Conservation (phyloP, 768 basidiomycete species). For the Flagelloscypha sp. region DNA sequence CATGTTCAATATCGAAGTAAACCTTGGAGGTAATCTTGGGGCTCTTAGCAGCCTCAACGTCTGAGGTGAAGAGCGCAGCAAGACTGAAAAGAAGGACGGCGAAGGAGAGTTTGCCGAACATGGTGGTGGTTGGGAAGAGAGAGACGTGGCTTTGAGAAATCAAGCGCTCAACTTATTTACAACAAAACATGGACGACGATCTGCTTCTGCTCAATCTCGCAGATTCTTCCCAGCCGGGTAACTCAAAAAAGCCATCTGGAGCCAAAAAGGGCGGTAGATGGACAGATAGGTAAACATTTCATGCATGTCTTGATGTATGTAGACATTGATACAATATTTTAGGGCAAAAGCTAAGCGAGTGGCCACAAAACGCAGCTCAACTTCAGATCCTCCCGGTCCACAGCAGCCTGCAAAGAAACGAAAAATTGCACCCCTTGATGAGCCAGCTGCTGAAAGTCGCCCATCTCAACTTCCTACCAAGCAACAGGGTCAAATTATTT, state of each 20-base stretch:
- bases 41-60: constrained; percentile 75
- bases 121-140: constrained; percentile 20
- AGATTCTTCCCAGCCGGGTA: constrained; percentile 23
- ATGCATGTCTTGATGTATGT: constrained; percentile 5
- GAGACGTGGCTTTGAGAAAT: too few relatives aligned
- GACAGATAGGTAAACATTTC: constrained; percentile 59
- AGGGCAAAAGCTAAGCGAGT: constrained; percentile 73
- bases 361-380: constrained; percentile 26
- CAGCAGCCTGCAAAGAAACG: constrained; percentile 40
- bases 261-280: constrained; percentile 59
- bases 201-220: constrained; percentile 72
- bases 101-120: constrained; percentile 59
- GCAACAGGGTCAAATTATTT: constrained; percentile 59
- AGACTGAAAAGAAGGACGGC: constrained; percentile 55
- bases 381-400: constrained; percentile 14
- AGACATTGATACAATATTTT: constrained; percentile 12
- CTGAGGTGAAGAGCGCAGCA: constrained; percentile 62
- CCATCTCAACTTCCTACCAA: constrained; percentile 18
- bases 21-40: constrained; percentile 90
- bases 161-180: too few relatives aligned
- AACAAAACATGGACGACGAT: constrained; percentile 55
- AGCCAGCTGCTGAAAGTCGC: constrained; percentile 10
- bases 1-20: constrained; percentile 93
- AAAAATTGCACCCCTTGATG: constrained; percentile 25
- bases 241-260: constrained; percentile 17